Evolutionary conservation across 2,329 filamentous ascomycete genomes (phyloP), one percentile per base, ranked within the genome.

Genomic region (Lasiodiplodia sp.): DNA sequence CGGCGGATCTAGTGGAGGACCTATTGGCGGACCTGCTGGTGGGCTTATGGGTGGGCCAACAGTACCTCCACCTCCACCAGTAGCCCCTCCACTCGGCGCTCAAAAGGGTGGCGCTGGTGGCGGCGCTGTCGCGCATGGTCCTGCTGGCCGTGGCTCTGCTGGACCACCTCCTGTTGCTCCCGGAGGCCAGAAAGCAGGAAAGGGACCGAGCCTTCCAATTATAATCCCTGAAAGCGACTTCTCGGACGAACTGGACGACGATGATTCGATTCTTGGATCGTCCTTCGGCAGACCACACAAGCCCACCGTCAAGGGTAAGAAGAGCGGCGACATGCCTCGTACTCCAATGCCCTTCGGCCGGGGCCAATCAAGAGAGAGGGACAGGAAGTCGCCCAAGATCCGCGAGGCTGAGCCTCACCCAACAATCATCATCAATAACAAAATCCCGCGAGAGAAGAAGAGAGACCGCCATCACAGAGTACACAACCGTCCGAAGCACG

Each of bases 401-500:
- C 28, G 25, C 47, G 47, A 64, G 25, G 44, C 28, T n/a, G 47
- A 64, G 12, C 25, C 52, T 28, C 60, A 16, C 18, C 44, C 60
- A 14, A 64, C 51, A 47, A 51, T 64, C 47, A 52, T 51, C 60
- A 52, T 37, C 47, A 64, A 52, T 44, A 64, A 37, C 58, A 31
- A 51, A 28, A 49, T 37, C 10, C 44, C n/a, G n/a, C 23, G 11
- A 10, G 47, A 52, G 23, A 31, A 64, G 28, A 64, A 64, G 10
- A 7, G 10, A 16, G 21, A 18, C 11, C 31, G 14, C 18, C 18
- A n/a, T 6, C 60, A 14, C 60, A 47, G 28, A 28, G 11, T n/a
- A 2, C 60, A 53, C 28, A 16, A 16, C 37, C 56, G 12, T 12
- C n/a, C n/a, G 6, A 18, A 60, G 23, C n/a, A 52, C 44, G 58